Evolutionary conservation across 2,329 filamentous ascomycete species (phyloP).

Genomic region (Scortechinia acanthostroma): DNA sequence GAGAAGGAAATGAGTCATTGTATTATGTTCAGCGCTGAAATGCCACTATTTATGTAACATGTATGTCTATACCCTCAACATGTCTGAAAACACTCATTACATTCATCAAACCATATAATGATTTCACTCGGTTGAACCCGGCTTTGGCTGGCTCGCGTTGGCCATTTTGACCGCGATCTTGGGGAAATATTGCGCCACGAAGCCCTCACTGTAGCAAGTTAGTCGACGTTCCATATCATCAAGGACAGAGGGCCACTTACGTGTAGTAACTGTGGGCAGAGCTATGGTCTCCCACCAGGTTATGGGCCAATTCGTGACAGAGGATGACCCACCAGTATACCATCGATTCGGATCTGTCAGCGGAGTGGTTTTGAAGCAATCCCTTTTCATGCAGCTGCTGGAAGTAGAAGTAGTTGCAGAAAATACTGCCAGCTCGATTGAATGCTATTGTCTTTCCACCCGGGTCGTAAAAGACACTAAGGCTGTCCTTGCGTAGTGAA

Average conservation of each 20-base stretch:
- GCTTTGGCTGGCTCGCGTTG: too few species aligned
- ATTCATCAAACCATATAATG: not conserved
- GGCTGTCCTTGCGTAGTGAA: constrained; percentile 39
- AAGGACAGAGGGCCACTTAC: too few species aligned
- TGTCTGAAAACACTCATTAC: too few species aligned
- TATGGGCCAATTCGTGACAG: constrained; percentile 69
- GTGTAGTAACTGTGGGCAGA: constrained; percentile 53
- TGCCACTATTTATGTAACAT: too few species aligned
- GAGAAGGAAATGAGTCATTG: too few species aligned
- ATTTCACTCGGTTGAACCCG: not conserved
- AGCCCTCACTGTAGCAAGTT: not conserved
- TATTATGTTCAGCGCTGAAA: too few species aligned
- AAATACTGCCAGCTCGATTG: constrained; percentile 60
- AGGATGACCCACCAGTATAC: constrained; percentile 67
- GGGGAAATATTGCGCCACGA: constrained; percentile 1
- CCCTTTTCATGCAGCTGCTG: constrained; percentile 44
- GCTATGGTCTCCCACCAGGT: constrained; percentile 56
- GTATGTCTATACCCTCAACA: too few species aligned
- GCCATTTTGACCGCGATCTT: not conserved
- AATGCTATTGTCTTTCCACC: constrained; percentile 62
- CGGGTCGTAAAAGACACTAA: constrained; percentile 64
- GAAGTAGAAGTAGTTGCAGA: constrained; percentile 68
- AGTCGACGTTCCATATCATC: too few species aligned
- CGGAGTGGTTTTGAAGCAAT: constrained; percentile 11
- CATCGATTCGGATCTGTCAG: constrained; percentile 43